Conservation (phyloP, 176 grass and related monocot genomes). For the Tillandsia leiboldiana region DNA sequence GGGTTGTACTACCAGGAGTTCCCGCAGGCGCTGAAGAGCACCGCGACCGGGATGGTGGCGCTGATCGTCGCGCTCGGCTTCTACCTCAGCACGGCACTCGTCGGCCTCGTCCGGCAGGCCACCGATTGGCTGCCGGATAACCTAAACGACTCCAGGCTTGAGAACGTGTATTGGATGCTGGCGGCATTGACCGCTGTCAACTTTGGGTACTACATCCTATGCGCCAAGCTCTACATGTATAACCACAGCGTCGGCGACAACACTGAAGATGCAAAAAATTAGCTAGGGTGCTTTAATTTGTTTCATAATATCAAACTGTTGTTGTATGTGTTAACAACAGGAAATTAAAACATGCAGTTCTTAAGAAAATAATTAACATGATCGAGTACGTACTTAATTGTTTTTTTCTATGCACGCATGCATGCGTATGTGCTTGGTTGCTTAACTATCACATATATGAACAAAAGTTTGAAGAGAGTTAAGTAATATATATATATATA, state of each 20-base stretch:
- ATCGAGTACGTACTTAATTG: too few species aligned
- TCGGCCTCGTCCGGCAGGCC: neutral
- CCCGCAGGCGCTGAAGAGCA: slow-evolving; percentile 23
- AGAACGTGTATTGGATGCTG: slow-evolving; percentile 24
- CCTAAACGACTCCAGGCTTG: slow-evolving; percentile 20
- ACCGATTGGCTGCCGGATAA: slow-evolving; percentile 28
- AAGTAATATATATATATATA: too few species aligned
- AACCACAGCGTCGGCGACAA: neutral
- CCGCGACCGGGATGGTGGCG: slow-evolving; percentile 25
- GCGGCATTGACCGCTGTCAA: neutral
- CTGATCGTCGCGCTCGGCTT: slow-evolving; percentile 15
- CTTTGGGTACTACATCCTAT: slow-evolving; percentile 24
- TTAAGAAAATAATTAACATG: too few species aligned
- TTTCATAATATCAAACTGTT: too few species aligned
- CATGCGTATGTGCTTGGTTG: too few species aligned
- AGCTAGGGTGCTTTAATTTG: neutral
- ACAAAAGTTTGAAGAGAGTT: too few species aligned
- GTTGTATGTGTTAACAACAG: too few species aligned
- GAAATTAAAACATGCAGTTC: too few species aligned
- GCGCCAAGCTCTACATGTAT: slow-evolving; percentile 17
- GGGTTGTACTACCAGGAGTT: slow-evolving; percentile 26
- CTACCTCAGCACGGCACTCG: slow-evolving; percentile 25
- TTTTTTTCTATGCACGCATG: too few species aligned
- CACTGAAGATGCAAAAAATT: neutral
- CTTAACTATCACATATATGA: too few species aligned